Percentiles rank a stretch among this genome's conserved stretches.
phyloP scores from a whole-genome alignment of 345 rosid genomes.

The Trapa bicornis region DNA sequence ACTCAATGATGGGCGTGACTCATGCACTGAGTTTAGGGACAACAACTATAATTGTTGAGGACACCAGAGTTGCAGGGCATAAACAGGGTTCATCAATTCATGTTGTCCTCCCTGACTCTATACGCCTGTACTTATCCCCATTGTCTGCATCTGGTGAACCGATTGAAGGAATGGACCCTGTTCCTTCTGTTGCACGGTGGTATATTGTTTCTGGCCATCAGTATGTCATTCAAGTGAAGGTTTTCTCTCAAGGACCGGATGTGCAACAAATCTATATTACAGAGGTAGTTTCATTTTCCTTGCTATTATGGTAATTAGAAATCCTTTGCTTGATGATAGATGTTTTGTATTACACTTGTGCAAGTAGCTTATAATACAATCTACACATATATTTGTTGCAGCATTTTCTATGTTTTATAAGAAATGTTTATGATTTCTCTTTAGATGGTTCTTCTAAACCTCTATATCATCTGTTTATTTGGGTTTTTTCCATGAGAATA shows the following conservation, averaged over 20 bases:
- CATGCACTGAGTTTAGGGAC: conserved; percentile 56
- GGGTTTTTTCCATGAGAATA: neutral
- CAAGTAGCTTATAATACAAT: neutral
- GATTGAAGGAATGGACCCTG: conserved; percentile 34
- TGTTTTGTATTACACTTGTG: neutral
- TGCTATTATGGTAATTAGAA: neutral
- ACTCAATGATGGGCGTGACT: conserved; percentile 41
- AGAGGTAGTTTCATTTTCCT: conserved; percentile 40
- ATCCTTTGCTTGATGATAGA: neutral
- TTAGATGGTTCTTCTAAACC: neutral
- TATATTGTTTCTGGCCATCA: conserved; percentile 59
- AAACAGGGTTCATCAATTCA: conserved; percentile 65
- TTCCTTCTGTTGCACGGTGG: conserved; percentile 56
- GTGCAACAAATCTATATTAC: conserved; percentile 68
- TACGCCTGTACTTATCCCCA: conserved; percentile 42
- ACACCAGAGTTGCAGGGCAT: conserved; percentile 87
- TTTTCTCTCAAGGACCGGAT: conserved; percentile 54
- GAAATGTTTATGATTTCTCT: neutral
- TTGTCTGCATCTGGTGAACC: conserved; percentile 48
- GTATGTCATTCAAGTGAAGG: conserved; percentile 61
- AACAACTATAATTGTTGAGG: conserved; percentile 66
- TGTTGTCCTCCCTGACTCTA: conserved; percentile 64
- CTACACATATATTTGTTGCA: neutral
- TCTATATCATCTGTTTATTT: neutral
- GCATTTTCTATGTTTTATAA: neutral